Conservation (phyloP, 106 monocot species). For the Dendrobium officinale region DNA sequence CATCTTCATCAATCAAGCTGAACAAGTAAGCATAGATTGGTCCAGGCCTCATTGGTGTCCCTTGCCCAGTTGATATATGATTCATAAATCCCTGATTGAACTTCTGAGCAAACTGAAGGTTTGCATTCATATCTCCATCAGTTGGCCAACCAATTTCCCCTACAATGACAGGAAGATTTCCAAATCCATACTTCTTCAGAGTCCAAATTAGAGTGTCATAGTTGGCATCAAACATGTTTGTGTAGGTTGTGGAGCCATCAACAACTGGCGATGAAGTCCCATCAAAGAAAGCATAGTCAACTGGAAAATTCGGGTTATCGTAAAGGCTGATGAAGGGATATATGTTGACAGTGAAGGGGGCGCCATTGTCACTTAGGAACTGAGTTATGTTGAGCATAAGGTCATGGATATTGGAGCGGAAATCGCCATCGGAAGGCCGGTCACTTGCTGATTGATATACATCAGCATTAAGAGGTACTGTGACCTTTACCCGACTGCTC, state of each 20-base stretch:
- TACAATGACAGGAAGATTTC: conserved; percentile 59
- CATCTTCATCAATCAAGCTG: conserved; percentile 78
- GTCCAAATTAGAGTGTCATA: conserved; percentile 74
- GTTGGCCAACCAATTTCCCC: conserved; percentile 94
- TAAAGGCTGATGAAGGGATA: conserved; percentile 96
- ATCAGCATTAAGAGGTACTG: conserved; percentile 76
- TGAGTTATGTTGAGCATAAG: conserved; percentile 63
- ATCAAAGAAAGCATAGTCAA: conserved; percentile 82
- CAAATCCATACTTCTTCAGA: conserved; percentile 62
- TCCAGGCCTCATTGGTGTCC: conserved; percentile 69
- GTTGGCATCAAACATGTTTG: conserved; percentile 77
- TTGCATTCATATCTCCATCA: conserved; percentile 74
- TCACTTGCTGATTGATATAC: conserved; percentile 54
- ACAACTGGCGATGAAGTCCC: conserved; percentile 31
- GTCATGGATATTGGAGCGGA: conserved; percentile 63
- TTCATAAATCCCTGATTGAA: conserved; percentile 74
- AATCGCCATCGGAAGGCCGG: conserved; percentile 76
- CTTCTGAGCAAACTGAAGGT: conserved; percentile 35
- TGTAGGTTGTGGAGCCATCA: conserved; percentile 45
- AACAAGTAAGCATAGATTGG: conserved; percentile 66
- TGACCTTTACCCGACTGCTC: conserved; percentile 58
- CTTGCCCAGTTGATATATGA: conserved; percentile 42
- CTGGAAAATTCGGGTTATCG: conserved; percentile 60
- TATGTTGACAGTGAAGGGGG: conserved; percentile 79
- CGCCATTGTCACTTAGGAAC: conserved; percentile 67